Percentiles rank a stretch among this genome's conserved stretches.
Evolutionary conservation across 208 protist genomes (phyloP).

Genomic region (Leishmania martiniquensis): DNA sequence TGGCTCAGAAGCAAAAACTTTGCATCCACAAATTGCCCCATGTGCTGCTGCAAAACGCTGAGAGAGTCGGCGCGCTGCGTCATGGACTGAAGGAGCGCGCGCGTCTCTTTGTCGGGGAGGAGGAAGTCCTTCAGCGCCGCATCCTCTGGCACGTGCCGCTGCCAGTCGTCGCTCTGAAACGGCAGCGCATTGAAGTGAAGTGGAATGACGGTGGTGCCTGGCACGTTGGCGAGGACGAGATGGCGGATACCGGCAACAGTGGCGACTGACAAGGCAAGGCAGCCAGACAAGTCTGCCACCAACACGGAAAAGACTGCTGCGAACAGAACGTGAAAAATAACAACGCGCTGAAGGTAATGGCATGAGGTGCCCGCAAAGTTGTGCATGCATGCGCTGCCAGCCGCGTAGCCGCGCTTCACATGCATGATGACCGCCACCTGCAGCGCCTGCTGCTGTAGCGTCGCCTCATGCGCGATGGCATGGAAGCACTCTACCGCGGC

Average conservation of each 20-base stretch:
- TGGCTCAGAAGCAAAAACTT: slow-evolving; percentile 67
- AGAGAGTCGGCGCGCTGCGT: not conserved
- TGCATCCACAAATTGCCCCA: slow-evolving; percentile 26
- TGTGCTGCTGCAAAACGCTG: slow-evolving; percentile 14
- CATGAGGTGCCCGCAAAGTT: slow-evolving; percentile 12
- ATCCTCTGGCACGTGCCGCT: slow-evolving; percentile 36
- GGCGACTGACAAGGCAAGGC: slow-evolving; percentile 38
- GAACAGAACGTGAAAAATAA: slow-evolving; percentile 29
- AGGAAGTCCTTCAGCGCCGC: slow-evolving; percentile 25
- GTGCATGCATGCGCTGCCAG: not conserved
- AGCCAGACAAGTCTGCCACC: slow-evolving; percentile 21
- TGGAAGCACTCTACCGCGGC: slow-evolving; percentile 14
- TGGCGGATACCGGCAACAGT: slow-evolving; percentile 34
- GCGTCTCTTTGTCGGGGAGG: slow-evolving; percentile 19
- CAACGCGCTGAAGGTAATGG: slow-evolving; percentile 13
- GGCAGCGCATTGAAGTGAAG: slow-evolving; percentile 67
- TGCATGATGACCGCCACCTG: not conserved
- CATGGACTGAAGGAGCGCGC: slow-evolving; percentile 3
- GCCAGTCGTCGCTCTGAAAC: slow-evolving; percentile 64
- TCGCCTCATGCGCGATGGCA: slow-evolving; percentile 9
- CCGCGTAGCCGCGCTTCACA: not conserved
- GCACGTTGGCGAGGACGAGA: slow-evolving; percentile 47
- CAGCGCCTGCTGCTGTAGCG: slow-evolving; percentile 8
- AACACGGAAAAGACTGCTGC: slow-evolving; percentile 8
- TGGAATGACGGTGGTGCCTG: slow-evolving; percentile 51